Base-by-base conservation (phyloP, 2,329 filamentous ascomycete genomes). In the Xylariaceae sp. region DNA sequence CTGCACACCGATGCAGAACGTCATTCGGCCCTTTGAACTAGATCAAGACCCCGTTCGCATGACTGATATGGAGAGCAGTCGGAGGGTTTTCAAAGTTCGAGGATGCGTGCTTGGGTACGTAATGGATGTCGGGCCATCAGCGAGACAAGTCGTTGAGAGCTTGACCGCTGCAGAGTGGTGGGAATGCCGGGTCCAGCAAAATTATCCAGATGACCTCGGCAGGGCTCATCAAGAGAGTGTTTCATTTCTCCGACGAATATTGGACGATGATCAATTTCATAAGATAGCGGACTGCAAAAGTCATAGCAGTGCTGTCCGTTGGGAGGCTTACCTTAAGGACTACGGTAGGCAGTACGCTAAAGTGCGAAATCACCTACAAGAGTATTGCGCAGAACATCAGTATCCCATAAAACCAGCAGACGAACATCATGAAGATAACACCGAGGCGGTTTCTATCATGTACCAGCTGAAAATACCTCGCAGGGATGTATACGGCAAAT, bases 171-270 rank as follows among this genome's bases (percentile, higher is more conserved):
- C 40, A 7, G 42, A 45, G 9, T 12, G 13, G 8, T 48, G 45
- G 45, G 39, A 42, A 2, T 7, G 17, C n/a, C 15, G n/a, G 12
- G 35, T 48, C n/a, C 38, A 40, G 11, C 22, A 22, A 13, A 37
- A 39, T 26, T 48, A 33, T 32, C n/a, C 12, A 3, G 9, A 18
- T 4, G 34, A 42, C 12, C 29, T 42, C 3, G 39, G 34, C 4
- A n/a, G 16, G 9, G 45, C 45, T 9, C 32, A 39, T n/a, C n/a
- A 12, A 15, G 42, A 48, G 16, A 44, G 29, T 33, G 24, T 30
- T 18, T 29, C 9, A 4, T 37, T 48, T 1, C 17, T 35, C 4
- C 8, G 19, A 30, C 15, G 34, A n/a, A 39, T 48, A 3, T 26
- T 45, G 6, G 16, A 45, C 18, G 15, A 16, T 11, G 13, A 22